Conservation (phyloP, 2,329 filamentous ascomycete species). For the Niveomyces coronatus region DNA sequence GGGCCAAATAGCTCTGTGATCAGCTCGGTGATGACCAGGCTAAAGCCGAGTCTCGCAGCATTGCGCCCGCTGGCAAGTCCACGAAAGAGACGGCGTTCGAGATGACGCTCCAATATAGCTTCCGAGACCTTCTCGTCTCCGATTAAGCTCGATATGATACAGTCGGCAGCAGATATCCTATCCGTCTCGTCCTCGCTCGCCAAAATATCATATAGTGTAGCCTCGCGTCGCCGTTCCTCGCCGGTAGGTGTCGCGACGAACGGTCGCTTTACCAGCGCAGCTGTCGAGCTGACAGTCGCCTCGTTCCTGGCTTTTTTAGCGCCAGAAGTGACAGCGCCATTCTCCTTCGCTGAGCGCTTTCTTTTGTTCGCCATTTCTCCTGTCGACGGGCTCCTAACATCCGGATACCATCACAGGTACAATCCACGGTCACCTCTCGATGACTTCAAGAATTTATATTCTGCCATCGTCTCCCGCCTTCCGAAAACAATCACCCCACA, state of each 20-base stretch:
- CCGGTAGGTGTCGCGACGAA: constrained; percentile 43
- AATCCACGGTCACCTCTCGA: constrained; percentile 13
- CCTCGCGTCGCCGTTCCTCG: constrained; percentile 48
- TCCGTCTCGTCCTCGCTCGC: constrained; percentile 48
- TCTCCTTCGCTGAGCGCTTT: constrained; percentile 22
- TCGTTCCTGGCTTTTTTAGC: constrained; percentile 24
- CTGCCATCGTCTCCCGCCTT: not conserved
- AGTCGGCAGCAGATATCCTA: constrained; percentile 47
- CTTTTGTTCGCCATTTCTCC: constrained; percentile 24
- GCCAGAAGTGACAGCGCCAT: constrained; percentile 13
- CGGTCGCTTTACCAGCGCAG: constrained; percentile 23
- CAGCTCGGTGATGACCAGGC: constrained; percentile 75
- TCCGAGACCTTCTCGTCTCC: constrained; percentile 39
- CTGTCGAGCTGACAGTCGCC: constrained; percentile 12
- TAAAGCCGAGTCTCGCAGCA: constrained; percentile 80
- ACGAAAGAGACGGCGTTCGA: constrained; percentile 64
- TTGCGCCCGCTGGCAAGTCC: constrained; percentile 86
- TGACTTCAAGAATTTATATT: constrained; percentile 10
- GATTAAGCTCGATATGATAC: constrained; percentile 46
- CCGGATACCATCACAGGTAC: constrained; percentile 10
- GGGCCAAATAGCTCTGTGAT: constrained; percentile 58
- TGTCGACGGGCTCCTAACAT: too few species aligned
- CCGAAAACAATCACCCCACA: constrained; percentile 1
- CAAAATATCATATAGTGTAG: constrained; percentile 49
- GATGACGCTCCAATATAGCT: constrained; percentile 43